Conservation (phyloP, 305 asterid genomes). For the Fraxinus ornus region DNA sequence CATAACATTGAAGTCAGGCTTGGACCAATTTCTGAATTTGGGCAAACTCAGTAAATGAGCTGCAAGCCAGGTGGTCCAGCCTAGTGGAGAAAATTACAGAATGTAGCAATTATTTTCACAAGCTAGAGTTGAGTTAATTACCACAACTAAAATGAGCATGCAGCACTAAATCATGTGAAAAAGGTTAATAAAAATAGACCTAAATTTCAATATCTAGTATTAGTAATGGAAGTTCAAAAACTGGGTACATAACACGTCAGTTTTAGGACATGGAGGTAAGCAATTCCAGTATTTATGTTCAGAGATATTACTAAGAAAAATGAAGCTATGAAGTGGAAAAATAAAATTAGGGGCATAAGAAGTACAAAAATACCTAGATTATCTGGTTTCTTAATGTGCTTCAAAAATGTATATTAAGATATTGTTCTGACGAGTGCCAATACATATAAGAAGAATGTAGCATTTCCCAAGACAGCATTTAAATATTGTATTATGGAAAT, state of each 20-base stretch:
- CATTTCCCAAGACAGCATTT: not conserved
- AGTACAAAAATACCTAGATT: not conserved
- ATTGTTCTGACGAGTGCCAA: not conserved
- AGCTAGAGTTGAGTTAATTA: not conserved
- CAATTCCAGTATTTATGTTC: not conserved
- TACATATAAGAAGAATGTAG: not conserved
- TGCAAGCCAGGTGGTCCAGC: not conserved
- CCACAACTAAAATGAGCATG: not conserved
- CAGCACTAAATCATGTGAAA: not conserved
- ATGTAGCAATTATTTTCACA: not conserved
- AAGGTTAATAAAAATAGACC: not conserved
- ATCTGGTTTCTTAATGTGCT: not conserved
- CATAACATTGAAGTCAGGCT: not conserved
- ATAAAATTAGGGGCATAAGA: not conserved
- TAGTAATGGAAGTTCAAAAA: not conserved
- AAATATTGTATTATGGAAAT: not conserved
- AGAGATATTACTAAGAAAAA: not conserved
- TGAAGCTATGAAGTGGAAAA: not conserved
- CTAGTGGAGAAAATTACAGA: not conserved
- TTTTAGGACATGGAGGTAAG: not conserved
- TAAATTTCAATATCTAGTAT: not conserved
- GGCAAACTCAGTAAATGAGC: not conserved
- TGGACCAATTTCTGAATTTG: not conserved
- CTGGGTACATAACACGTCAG: not conserved
- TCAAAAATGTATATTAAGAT: conserved; percentile 11